Evolutionary conservation across 441 rosid genomes (phyloP), one percentile per base, ranked within the genome.

Genomic region (Theobroma grandiflorum): DNA sequence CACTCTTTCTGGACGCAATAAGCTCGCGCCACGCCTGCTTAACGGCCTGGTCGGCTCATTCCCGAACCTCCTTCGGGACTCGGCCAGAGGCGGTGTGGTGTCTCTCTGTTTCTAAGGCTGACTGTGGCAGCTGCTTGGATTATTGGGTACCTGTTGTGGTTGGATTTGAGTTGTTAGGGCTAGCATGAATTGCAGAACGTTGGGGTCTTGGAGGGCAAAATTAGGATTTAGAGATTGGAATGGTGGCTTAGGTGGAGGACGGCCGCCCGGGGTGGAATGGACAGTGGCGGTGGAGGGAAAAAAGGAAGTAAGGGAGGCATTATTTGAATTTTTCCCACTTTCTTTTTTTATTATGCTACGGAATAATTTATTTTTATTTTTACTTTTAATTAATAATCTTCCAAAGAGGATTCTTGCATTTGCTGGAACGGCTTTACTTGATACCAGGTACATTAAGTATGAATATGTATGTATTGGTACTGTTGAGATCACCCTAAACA

Each of bases 1-100:
- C 96, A 50, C 86, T 82, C 82, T 90, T 92, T 42, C 91, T 87
- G 1, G 94, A 85, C 2, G 86, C 89, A 50, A 89, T 45, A 33
- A 88, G 53, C 33, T 83, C 80, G 4, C 76, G 75, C 82, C 96
- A 84, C 16, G 93, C 90, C 85, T 82, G 80, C n/a, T 45, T 79
- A 38, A 90, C 94, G 0, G 93, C 91, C 26, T 76, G 71, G 3
- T 92, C 93, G 4, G 88, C 83, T 76, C 77, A 82, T 78, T 72
- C 84, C 20, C 92, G 62, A 10, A 83, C 76, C 20, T 85, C 85
- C 47, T 77, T 88, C 18, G 73, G 85, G 53, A 80, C 76, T 4
- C 79, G 75, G 43, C 68, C 78, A 0, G 42, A 49, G 75, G 83
- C 26, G 0, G 76, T 26, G 31, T 58, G 16, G 37, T 22, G 80